Conservation (phyloP, 2,329 filamentous ascomycete genomes). For the Myriosclerotinia curreyana region DNA sequence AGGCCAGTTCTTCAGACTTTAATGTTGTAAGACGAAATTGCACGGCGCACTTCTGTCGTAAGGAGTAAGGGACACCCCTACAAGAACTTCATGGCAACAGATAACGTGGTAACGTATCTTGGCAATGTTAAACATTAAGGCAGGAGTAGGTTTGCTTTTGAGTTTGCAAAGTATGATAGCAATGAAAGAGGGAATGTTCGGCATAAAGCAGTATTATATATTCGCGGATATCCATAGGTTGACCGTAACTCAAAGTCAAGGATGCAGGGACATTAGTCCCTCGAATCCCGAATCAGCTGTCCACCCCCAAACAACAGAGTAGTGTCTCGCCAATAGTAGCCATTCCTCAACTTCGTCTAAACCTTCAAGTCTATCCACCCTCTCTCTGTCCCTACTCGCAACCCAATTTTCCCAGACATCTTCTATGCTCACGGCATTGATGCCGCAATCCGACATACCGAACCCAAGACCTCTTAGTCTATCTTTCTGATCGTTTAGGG, state of each 20-base stretch:
- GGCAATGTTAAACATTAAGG: neutral
- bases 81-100: neutral
- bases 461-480: constrained; percentile 69
- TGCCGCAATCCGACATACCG: constrained; percentile 41
- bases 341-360: constrained; percentile 96
- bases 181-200: neutral
- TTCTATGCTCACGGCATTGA: constrained; percentile 58
- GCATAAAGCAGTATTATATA: neutral
- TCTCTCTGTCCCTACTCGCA: constrained; percentile 64
- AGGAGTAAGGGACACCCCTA: neutral
- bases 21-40: neutral
- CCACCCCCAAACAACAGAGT: constrained; percentile 88
- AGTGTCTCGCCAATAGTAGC: constrained; percentile 81
- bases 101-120: neutral
- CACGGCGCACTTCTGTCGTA: neutral
- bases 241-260: neutral
- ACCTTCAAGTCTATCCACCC: constrained; percentile 77
- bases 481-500: constrained; percentile 63
- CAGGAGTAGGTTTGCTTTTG: neutral
- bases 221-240: neutral
- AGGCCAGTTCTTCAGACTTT: neutral
- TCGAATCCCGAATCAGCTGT: constrained; percentile 35
- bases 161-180: neutral
- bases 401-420: constrained; percentile 81
- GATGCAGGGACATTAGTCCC: neutral